Conservation (phyloP, 495 filamentous ascomycete genomes). For the Penicillium verhagenii region DNA sequence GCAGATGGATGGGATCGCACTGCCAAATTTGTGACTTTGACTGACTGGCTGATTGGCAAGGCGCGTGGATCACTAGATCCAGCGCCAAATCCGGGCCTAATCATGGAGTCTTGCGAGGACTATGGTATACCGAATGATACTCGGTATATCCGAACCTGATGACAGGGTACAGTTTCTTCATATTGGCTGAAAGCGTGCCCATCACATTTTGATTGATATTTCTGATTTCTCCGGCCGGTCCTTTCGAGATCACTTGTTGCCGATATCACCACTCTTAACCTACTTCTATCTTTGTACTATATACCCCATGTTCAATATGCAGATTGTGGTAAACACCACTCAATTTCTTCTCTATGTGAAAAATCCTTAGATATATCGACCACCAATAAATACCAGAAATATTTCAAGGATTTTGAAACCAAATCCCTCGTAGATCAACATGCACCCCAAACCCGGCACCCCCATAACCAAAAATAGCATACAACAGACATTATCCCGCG, state of each 20-base stretch:
- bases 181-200: no score
- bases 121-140: conserved; percentile 5
- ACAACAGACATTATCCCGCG: not conserved
- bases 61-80: conserved; percentile 50
- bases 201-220: no score
- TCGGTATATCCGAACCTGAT: not conserved
- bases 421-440: not conserved
- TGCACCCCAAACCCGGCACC: not conserved
- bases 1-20: conserved; percentile 68
- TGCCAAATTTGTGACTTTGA: conserved; percentile 76
- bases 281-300: conserved; percentile 1
- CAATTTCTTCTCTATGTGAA: no score
- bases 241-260: not conserved
- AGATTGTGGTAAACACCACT: conserved; percentile 6
- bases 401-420: no score
- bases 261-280: conserved; percentile 11
- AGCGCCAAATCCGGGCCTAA: conserved; percentile 32
- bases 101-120: conserved; percentile 27
- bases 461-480: not conserved
- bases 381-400: not conserved
- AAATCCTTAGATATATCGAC: not conserved
- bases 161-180: not conserved
- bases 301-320: conserved; percentile 1
- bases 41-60: conserved; percentile 82
- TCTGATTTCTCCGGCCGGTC: not conserved